Base-by-base conservation (phyloP, 2,329 filamentous ascomycete species). In the Beauveria scarabaeidicola region DNA sequence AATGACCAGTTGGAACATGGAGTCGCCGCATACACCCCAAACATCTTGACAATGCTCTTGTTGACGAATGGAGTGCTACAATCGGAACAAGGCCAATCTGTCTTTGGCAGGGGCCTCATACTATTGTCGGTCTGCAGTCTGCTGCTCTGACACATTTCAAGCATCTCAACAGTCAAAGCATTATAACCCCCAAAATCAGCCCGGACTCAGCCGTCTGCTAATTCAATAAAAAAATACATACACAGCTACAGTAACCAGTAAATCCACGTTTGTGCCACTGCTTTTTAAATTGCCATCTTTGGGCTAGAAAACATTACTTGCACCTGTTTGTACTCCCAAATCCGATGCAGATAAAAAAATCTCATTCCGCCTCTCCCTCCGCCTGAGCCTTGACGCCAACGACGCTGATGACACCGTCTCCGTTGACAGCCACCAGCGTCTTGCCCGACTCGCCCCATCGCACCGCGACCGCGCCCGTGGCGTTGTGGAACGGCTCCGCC, bases 401-500 rank as follows among this genome's bases (percentile, higher is more conserved):
- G 64, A 94, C 81, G 61, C 83, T 90, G 57, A 97, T 74, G 50
- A 85, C 82, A 17, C 93, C 93, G 53, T 92, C 87, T 17, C 76
- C 78, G 67, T 89, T 90, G 63, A 96, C 79, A 19, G 87, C 81
- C 55, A 96, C 78, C 66, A 97, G 77, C 66, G 84, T 87, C 72
- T 85, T 86, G 11, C 88, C 93, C 53, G 83, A 81, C 25, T 81
- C 76, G 8, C 90, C 91, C 93, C 93, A 99, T 62, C 81, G 80
- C 52, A 95, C 80, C 21, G 87, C 85, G 32, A 87, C 83, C 0
- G 88, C 87, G 17, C 88, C 82, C 25, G 91, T 81, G 3, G 88
- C 89, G 70, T 84, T 90, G 67, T 88, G 83, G 65, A 97, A 78
- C 10, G 89, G 87, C 77, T 97, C 91, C 48, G 86, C 88, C 94